These are phyloP conservation scores for Oryza officinalis DNA, from an alignment of 176 grass and related monocot genomes.

Conservation along the genomic window DNA sequence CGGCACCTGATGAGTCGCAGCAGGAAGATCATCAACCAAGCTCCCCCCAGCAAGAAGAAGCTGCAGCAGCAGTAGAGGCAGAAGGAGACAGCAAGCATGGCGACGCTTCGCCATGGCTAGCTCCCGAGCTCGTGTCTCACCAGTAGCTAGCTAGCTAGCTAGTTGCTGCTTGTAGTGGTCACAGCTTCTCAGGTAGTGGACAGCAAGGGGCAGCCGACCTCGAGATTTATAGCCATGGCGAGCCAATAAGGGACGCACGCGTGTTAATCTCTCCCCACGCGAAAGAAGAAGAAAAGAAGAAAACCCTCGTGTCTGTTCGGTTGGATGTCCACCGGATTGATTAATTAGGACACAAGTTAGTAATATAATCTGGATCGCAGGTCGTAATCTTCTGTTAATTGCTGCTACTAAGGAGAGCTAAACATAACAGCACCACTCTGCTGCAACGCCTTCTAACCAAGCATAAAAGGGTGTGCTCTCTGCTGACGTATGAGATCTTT, in stretches of 20 bases:
- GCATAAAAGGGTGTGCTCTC: not conserved
- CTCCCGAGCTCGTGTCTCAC: not conserved
- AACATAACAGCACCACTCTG: not conserved
- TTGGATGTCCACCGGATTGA: not conserved
- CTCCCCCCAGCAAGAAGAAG: not conserved
- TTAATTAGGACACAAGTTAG: not conserved
- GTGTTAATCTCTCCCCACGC: not conserved
- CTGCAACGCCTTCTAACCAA: not conserved
- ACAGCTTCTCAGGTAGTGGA: not conserved
- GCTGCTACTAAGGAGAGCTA: not conserved
- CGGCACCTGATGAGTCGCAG: no score
- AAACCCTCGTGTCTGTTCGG: not conserved
- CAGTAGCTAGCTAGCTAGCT: not conserved
- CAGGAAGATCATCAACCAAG: not conserved
- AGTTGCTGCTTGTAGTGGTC: not conserved
- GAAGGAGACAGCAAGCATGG: not conserved
- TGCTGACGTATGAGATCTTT: not conserved
- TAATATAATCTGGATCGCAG: not conserved
- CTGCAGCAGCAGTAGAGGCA: not conserved
- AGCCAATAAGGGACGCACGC: not conserved
- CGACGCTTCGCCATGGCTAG: conserved; percentile 21
- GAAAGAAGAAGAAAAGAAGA: not conserved
- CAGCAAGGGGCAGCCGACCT: no score
- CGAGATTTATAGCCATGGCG: conserved; percentile 14
- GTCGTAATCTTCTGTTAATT: no score